phyloP scores from a whole-genome alignment of 148 eudicot genomes.

The Cornus suecica region DNA sequence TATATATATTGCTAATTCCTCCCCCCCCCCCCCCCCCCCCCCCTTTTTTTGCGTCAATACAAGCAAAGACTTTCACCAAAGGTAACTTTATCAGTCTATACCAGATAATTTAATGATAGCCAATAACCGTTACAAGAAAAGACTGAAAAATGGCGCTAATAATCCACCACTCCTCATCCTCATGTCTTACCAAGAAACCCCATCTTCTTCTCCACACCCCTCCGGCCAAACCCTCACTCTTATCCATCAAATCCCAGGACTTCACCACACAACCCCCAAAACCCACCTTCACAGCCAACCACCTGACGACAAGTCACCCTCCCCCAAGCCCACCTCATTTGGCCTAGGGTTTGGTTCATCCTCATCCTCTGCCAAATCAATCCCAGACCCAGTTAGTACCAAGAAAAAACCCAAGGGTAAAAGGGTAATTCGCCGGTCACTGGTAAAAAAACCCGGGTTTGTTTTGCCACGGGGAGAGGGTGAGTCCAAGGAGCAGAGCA shows the following conservation, averaged over 20 bases:
- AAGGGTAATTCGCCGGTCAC: constrained; percentile 53
- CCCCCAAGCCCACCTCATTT: constrained; percentile 15
- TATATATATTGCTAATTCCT: no score
- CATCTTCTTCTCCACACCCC: constrained; percentile 19
- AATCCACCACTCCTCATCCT: constrained; percentile 38
- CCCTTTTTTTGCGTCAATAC: no score
- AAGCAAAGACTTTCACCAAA: no score
- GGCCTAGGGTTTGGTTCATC: constrained; percentile 57
- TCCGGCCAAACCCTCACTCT: constrained; percentile 20
- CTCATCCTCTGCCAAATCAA: constrained; percentile 20
- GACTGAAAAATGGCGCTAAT: constrained; percentile 53
- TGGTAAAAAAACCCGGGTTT: constrained; percentile 59
- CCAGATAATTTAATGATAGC: no score
- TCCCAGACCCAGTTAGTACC: constrained; percentile 9
- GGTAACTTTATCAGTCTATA: no score
- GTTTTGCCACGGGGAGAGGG: constrained; percentile 28
- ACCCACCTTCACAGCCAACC: constrained; percentile 23
- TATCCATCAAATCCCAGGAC: constrained; percentile 30
- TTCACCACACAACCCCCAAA: constrained; percentile 34
- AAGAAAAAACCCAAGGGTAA: constrained; percentile 43
- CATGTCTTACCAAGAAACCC: constrained; percentile 30
- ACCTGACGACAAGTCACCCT: constrained; percentile 23
- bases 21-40: no score
- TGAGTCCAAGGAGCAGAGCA: constrained; percentile 29
- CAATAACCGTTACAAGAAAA: not conserved